Evolutionary conservation across 1,284 basidiomycete genomes (phyloP).

Genomic region (Ceratobasidium sp.): DNA sequence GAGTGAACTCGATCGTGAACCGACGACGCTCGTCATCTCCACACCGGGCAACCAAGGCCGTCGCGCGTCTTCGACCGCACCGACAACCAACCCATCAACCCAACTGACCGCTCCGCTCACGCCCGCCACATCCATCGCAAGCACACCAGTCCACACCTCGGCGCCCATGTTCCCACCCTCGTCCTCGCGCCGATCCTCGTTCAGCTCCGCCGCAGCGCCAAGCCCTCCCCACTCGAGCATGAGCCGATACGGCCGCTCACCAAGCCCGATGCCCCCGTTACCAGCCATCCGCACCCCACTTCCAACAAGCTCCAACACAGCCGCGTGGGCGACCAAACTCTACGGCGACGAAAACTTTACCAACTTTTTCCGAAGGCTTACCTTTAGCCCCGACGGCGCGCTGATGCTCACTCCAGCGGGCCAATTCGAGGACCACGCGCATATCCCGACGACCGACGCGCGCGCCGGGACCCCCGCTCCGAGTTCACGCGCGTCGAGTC

Average conservation of each 20-base stretch:
- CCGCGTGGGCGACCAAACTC: conserved; percentile 71
- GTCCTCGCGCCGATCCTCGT: conserved; percentile 84
- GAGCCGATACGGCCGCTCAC: conserved; percentile 77
- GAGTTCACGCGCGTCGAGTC: conserved; percentile 39
- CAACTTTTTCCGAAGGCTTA: conserved; percentile 94
- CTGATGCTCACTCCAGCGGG: conserved; percentile 95
- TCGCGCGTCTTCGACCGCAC: conserved; percentile 43
- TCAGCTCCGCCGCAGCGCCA: conserved; percentile 84
- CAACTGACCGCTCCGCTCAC: conserved; percentile 65
- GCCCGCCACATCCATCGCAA: conserved; percentile 71
- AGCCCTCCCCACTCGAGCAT: conserved; percentile 58
- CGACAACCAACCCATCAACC: neutral
- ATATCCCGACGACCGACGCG: conserved; percentile 59
- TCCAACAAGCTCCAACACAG: conserved; percentile 57
- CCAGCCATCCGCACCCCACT: conserved; percentile 64
- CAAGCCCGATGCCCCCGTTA: conserved; percentile 89
- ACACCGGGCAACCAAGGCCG: conserved; percentile 20
- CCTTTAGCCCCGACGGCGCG: conserved; percentile 95
- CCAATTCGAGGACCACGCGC: conserved; percentile 88
- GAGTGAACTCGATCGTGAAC: conserved; percentile 43
- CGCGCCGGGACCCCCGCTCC: conserved; percentile 51
- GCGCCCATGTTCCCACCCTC: conserved; percentile 74
- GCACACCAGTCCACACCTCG: conserved; percentile 62
- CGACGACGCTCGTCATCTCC: conserved; percentile 9
- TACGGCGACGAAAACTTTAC: conserved; percentile 97